phyloP scores from a whole-genome alignment of 2,329 filamentous ascomycete genomes.

The Colletotrichum shisoi region DNA sequence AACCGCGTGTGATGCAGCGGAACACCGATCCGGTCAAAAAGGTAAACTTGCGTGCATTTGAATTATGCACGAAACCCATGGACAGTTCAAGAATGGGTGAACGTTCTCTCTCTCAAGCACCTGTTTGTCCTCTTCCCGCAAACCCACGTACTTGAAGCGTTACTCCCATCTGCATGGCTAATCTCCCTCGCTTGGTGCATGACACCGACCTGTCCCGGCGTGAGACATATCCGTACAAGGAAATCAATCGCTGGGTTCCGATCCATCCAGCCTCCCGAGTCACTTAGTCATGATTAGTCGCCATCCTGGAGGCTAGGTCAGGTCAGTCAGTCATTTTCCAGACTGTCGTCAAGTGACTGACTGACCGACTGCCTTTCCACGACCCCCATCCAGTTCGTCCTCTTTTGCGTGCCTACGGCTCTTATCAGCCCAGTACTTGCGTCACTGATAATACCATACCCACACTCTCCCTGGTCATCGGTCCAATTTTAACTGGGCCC shows the following conservation, averaged over 20 bases:
- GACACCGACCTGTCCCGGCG: constrained; percentile 33
- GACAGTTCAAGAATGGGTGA: no score
- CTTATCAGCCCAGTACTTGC: constrained; percentile 37
- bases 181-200: constrained; percentile 21
- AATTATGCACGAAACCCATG: constrained; percentile 17
- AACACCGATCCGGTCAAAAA: not conserved
- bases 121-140: constrained; percentile 3
- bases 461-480: constrained; percentile 32
- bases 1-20: not conserved
- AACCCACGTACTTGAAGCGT: constrained; percentile 6
- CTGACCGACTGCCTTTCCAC: constrained; percentile 10
- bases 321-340: constrained; percentile 18
- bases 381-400: not conserved
- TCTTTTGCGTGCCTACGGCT: not conserved
- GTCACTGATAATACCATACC: constrained; percentile 39
- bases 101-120: constrained; percentile 8
- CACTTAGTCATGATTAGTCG: constrained; percentile 25
- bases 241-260: constrained; percentile 2
- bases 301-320: constrained; percentile 4
- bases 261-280: constrained; percentile 16
- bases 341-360: constrained; percentile 21
- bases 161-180: constrained; percentile 6
- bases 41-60: constrained; percentile 16
- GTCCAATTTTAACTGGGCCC: constrained; percentile 35
- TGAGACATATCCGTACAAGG: constrained; percentile 27